Evolutionary conservation across 2,329 filamentous ascomycete genomes (phyloP).

Genomic region (Pseudogymnoascus sp.): DNA sequence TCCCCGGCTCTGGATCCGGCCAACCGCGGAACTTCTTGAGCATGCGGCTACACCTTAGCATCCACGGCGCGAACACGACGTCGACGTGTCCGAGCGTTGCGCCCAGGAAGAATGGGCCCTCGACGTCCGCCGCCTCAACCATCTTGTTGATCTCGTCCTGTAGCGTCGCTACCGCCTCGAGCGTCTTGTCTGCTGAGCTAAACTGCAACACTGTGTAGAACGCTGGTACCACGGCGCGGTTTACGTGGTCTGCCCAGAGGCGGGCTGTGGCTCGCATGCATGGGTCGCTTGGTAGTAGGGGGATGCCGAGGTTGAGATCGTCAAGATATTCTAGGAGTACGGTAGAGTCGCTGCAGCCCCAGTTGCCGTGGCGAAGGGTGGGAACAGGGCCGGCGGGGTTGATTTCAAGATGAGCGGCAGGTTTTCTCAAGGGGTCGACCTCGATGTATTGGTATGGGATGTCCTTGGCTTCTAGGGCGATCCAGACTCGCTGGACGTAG

Average conservation of each 20-base stretch:
- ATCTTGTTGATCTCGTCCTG: constrained; percentile 51
- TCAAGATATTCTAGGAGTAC: constrained; percentile 85
- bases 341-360: constrained; percentile 73
- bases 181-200: constrained; percentile 38
- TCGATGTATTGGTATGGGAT: constrained; percentile 81
- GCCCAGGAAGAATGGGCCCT: constrained; percentile 30
- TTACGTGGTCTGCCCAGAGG: constrained; percentile 72
- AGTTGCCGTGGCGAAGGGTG: constrained; percentile 67
- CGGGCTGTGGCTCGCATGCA: constrained; percentile 65
- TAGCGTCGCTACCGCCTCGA: constrained; percentile 51
- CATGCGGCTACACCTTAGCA: constrained; percentile 30
- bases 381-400: constrained; percentile 71
- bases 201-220: constrained; percentile 47
- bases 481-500: constrained; percentile 84
- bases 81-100: constrained; percentile 30
- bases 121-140: constrained; percentile 27
- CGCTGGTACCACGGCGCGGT: constrained; percentile 58
- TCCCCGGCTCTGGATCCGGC: constrained; percentile 28
- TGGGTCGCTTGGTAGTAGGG: constrained; percentile 58
- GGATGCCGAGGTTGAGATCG: constrained; percentile 53
- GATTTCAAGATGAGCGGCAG: constrained; percentile 60
- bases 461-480: constrained; percentile 71
- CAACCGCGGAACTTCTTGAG: constrained; percentile 32
- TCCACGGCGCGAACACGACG: constrained; percentile 33
- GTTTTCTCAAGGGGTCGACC: constrained; percentile 63